Evolutionary conservation across 805 yeast species (phyloP), one percentile per base, ranked within the genome.

Genomic region (Metschnikowia arizonensis): DNA sequence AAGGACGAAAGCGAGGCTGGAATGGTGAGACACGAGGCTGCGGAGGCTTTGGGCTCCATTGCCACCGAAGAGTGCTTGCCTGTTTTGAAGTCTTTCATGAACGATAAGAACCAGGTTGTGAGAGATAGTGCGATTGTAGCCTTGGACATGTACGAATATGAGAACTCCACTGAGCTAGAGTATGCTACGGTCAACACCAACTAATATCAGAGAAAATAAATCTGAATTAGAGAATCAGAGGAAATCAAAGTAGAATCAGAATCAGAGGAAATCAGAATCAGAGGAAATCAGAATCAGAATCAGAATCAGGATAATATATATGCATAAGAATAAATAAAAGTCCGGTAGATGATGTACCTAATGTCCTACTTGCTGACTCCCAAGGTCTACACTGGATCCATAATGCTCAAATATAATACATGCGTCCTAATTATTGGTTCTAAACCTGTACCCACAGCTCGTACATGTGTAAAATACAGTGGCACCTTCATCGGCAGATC

Each of bases 401-500:
- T 37, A n/a, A 17, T 37, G 29, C 24, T 37, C 33, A 18, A 28
- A 29, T 37, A 29, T 37, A 37, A 14, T 37, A 37, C 33, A 37
- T 29, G 31, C 25, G 18, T 28, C 41, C 52, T 53, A 91, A 64
- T 93, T 93, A 66, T 93, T 91, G 30, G 97, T 90, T 73, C 97
- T 84, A 74, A 87, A 90, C 59, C 88, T 82, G 76, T 91, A 88
- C 34, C 90, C 89, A 77, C 99, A 93, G 33, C 78, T 71, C 1
- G 96, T 84, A 73, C 99, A 93, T 1, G 99, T 91, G 70, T 93
- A 95, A 64, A 93, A 93, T 29, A 93, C 98, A 8, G 99, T 93
- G 24, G 99, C 96, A 77, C 99, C 99, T 77, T 93, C 99, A 76
- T 93, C 99, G 1, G 99, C 99, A 44, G 96, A 86, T 70, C 99